These are phyloP conservation scores for Phoma sp. DNA, from an alignment of 2,329 filamentous ascomycete species.

Conservation along the genomic window DNA sequence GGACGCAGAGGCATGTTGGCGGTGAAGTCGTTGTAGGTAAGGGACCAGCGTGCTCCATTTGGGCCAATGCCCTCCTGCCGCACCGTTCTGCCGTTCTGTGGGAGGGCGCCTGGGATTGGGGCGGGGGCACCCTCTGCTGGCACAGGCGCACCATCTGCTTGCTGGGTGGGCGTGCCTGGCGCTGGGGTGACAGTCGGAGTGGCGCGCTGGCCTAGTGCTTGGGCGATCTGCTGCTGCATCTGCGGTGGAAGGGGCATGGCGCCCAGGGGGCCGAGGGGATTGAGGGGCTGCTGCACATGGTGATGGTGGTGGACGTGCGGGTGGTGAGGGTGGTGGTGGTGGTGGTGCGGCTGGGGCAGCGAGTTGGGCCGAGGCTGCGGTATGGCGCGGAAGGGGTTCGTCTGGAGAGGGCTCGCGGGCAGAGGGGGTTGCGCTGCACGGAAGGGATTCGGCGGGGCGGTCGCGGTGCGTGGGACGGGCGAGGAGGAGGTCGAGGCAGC, in stretches of 20 bases:
- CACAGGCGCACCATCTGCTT: constrained; percentile 4
- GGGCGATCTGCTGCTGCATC: constrained; percentile 33
- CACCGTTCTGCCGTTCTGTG: neutral
- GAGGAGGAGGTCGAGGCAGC: neutral
- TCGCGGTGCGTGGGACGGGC: constrained; percentile 36
- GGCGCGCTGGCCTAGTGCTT: constrained; percentile 28
- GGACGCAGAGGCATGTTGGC: constrained; percentile 32
- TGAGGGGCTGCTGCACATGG: constrained; percentile 25
- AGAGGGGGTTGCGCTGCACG: constrained; percentile 25
- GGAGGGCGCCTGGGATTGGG: neutral
- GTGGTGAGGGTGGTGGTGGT: constrained; percentile 21
- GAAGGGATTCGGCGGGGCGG: constrained; percentile 50
- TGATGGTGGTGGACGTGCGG: constrained; percentile 24
- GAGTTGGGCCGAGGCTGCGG: constrained; percentile 35
- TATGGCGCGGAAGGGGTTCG: constrained; percentile 41
- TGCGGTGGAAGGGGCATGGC: constrained; percentile 30
- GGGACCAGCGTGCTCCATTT: constrained; percentile 60
- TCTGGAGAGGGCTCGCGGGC: constrained; percentile 30
- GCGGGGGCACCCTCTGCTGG: constrained; percentile 17
- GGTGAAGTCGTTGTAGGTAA: constrained; percentile 58
- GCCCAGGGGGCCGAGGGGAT: constrained; percentile 18
- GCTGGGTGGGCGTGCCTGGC: neutral
- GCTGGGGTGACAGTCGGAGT: constrained; percentile 14
- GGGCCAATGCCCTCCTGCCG: constrained; percentile 58
- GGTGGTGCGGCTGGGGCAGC: constrained; percentile 30